Conservation (phyloP, 2,329 filamentous ascomycete genomes). For the Fusarium veterinarium region DNA sequence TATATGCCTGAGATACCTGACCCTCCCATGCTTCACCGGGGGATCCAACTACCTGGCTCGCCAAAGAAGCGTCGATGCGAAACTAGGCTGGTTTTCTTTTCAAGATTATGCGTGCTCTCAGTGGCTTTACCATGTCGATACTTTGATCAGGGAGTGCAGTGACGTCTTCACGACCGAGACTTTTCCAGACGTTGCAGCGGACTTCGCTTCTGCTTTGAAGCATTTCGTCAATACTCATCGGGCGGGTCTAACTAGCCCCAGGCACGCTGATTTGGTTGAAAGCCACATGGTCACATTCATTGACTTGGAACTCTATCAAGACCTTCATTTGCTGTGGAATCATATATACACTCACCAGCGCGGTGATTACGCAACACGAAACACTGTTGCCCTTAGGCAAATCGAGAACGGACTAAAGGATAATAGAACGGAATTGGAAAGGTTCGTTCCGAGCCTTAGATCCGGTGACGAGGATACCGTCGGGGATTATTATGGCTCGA, state of each 20-base stretch:
- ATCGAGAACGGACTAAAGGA: not conserved
- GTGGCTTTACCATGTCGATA: not conserved
- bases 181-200: accelerated
- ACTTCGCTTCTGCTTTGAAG: not conserved
- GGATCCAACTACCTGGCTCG: accelerated
- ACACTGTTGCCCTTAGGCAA: not conserved
- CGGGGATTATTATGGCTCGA: not conserved
- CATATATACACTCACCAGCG: conserved; percentile 14
- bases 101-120: conserved; percentile 4
- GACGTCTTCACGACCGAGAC: accelerated
- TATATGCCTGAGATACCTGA: not conserved
- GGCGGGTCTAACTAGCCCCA: accelerated
- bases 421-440: not conserved
- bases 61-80: not conserved
- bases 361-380: not conserved
- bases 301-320: accelerated
- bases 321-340: not conserved
- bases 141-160: not conserved
- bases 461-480: not conserved
- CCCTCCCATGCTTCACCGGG: not conserved
- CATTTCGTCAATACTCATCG: not conserved
- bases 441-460: too few species aligned
- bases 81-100: not conserved
- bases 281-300: accelerated
- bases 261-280: accelerated